phyloP scores from a whole-genome alignment of 805 yeast species.

The Ogataea ganodermae region DNA sequence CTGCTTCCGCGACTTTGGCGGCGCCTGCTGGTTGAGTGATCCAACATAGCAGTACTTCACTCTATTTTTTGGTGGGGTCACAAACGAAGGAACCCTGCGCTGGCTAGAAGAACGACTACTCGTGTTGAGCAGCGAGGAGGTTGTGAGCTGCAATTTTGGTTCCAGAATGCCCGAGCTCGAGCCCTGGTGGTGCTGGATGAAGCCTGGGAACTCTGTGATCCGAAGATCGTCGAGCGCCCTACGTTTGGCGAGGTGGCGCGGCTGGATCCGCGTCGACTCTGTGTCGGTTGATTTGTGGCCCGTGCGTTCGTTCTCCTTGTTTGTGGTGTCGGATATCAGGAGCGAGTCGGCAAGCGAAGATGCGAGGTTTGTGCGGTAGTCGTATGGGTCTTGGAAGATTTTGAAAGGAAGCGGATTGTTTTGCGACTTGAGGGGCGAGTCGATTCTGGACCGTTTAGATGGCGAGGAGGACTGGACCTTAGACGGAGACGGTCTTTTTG shows the following conservation, averaged over 20 bases:
- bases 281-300: background rate
- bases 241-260: slow-evolving; percentile 4
- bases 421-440: background rate
- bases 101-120: background rate
- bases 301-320: slow-evolving; percentile 20
- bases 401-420: slow-evolving; percentile 21
- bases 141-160: slow-evolving; percentile 22
- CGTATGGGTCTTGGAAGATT: slow-evolving; percentile 22
- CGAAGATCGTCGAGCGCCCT: slow-evolving; percentile 17
- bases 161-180: slow-evolving; percentile 17
- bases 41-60: slow-evolving; percentile 22
- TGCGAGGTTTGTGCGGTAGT: slow-evolving; percentile 14
- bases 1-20: background rate
- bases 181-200: slow-evolving; percentile 11
- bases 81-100: slow-evolving; percentile 22
- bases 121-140: slow-evolving; percentile 22
- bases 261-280: slow-evolving; percentile 4
- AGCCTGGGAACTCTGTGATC: slow-evolving; percentile 24
- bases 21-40: slow-evolving; percentile 7
- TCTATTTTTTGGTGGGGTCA: slow-evolving; percentile 27
- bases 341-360: slow-evolving; percentile 9
- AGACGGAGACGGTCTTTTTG: slow-evolving; percentile 15
- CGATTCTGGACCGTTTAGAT: slow-evolving; percentile 14
- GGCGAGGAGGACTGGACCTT: slow-evolving; percentile 15
- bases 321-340: slow-evolving; percentile 7